Conservation (phyloP, 208 protist species). For the Phytomonas sp. region DNA sequence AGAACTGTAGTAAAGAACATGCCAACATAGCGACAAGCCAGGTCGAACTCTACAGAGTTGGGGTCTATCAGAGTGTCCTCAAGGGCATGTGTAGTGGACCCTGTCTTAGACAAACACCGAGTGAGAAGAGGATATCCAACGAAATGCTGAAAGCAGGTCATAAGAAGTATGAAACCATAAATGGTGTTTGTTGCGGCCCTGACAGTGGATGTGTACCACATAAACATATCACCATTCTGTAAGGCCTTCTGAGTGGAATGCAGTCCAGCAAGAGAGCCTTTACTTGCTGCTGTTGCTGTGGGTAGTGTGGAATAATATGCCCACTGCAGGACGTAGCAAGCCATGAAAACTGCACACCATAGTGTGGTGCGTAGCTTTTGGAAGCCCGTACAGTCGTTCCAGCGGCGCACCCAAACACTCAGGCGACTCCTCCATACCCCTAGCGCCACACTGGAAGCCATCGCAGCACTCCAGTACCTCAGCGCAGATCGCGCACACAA, state of each 20-base stretch:
- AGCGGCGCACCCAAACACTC: constrained; percentile 20
- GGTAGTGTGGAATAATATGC: constrained; percentile 45
- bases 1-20: constrained; percentile 20
- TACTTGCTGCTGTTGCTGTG: not conserved
- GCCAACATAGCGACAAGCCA: constrained; percentile 22
- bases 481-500: constrained; percentile 6
- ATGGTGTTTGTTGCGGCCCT: constrained; percentile 22
- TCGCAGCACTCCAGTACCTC: constrained; percentile 20
- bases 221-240: constrained; percentile 6
- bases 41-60: constrained; percentile 35
- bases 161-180: constrained; percentile 10
- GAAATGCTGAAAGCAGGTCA: constrained; percentile 20
- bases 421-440: constrained; percentile 20
- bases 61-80: constrained; percentile 39
- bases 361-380: constrained; percentile 10
- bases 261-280: not conserved
- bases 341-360: constrained; percentile 8
- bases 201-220: constrained; percentile 45
- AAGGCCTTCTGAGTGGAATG: not conserved
- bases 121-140: constrained; percentile 17
- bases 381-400: constrained; percentile 15
- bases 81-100: constrained; percentile 6
- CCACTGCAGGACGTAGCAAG: constrained; percentile 42
- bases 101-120: not conserved
- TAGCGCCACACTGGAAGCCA: constrained; percentile 22